Base-by-base conservation (phyloP, 73 alveolate species). In the Uronychia setigera region DNA sequence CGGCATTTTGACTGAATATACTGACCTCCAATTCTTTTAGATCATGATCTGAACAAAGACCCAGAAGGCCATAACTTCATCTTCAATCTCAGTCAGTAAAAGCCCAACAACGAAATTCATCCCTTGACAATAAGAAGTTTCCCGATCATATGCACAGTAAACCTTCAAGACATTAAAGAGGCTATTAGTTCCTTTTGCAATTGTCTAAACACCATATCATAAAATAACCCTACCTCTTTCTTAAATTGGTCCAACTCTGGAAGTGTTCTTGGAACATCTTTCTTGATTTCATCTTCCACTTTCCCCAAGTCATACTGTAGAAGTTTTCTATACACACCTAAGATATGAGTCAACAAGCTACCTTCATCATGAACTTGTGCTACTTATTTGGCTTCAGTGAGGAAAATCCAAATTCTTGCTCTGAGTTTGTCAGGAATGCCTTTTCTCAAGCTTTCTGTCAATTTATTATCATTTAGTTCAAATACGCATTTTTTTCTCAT, bases 111-210 rank as follows among this genome's bases (percentile, higher is more conserved):
- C 90, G 85, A 89, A 94, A 80, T 94, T 94, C 98, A 94, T 94
- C 60, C 98, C 98, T 92, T 94, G 94, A 46, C 98, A 94, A 84
- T 94, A 94, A 25, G 96, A 96, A 57, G 92, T 92, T 59, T 94
- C 96, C 14, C 96, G 97, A 26, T 90, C 80, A 5, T 80, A 59
- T 92, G 81, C 92, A 25, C 96, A 97, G 19, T 84, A 76, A 1
- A 95, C 91, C 1, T 79, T 75, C 32, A 94, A 80, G 46, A 89
- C 87, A 59, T 93, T 89, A 35, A 83, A 59, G 27, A 94, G 60
- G 46, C 86, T 60, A 26, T 58, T 81, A 67, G 84, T 78, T 59
- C 97, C 97, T 77, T 89, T 88, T 32, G 87, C 67, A 5, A 46
- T 92, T 1, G 83, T 46, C 77, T 81, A 81, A 84, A 89, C n/a